Evolutionary conservation across 225 moss, liverwort and hornwort species (phyloP).

Genomic region (Anthoceros angustus): DNA sequence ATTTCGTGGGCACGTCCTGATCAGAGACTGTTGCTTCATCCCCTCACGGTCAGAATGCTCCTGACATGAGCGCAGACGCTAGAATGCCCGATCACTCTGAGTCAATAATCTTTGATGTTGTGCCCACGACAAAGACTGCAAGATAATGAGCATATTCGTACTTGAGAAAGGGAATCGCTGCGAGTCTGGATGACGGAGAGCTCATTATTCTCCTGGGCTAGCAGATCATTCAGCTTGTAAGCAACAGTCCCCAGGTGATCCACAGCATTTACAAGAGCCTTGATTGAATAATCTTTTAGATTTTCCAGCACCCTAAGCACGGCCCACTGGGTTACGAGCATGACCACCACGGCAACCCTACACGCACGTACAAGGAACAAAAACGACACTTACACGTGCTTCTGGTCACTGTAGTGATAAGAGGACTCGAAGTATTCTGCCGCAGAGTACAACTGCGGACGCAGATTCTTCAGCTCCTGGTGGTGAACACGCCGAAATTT

Average conservation of each 20-base stretch:
- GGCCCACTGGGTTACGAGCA: background rate
- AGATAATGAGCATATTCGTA: slow-evolving; percentile 4
- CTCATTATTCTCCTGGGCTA: slow-evolving; percentile 67
- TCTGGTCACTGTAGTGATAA: slow-evolving; percentile 92
- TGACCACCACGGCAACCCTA: background rate
- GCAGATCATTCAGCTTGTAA: slow-evolving; percentile 90
- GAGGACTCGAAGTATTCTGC: slow-evolving; percentile 99
- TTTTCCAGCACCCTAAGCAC: slow-evolving; percentile 73
- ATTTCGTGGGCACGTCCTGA: slow-evolving; percentile 1
- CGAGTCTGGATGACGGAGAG: slow-evolving; percentile 76
- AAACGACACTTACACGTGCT: slow-evolving; percentile 62
- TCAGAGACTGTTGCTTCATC: slow-evolving; percentile 85
- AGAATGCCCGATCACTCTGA: slow-evolving; percentile 9
- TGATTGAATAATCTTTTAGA: slow-evolving; percentile 89
- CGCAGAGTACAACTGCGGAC: slow-evolving; percentile 90
- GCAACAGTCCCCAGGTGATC: slow-evolving; percentile 98
- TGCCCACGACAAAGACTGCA: background rate
- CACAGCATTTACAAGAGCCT: slow-evolving; percentile 93
- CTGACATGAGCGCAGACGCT: slow-evolving; percentile 97
- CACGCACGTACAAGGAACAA: background rate
- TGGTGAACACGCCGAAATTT: background rate
- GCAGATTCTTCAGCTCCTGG: slow-evolving; percentile 96
- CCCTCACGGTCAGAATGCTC: slow-evolving; percentile 99
- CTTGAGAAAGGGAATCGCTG: slow-evolving; percentile 83
- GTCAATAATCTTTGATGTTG: too few species aligned